Evolutionary conservation across 371 early-diverging fungal genomes (phyloP).

Genomic region (Zychaea mexicana): DNA sequence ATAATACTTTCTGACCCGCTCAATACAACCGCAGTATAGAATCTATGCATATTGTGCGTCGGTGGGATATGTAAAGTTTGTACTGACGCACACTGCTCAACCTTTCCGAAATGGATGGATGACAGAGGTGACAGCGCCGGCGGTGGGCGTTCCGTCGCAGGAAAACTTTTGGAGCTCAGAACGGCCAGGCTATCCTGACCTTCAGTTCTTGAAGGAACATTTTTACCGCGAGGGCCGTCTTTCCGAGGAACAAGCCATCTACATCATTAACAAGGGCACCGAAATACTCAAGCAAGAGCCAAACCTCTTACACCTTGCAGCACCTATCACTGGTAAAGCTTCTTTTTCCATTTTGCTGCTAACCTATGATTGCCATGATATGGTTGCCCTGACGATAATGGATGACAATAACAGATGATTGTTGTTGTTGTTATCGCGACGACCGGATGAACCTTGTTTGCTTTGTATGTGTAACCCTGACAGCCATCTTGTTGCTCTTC

Average conservation of each 20-base stretch:
- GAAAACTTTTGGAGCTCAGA: conserved; percentile 64
- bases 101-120: neutral
- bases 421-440: too few relatives aligned
- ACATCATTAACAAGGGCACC: conserved; percentile 76
- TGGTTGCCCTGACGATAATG: neutral
- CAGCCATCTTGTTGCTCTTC: too few relatives aligned
- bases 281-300: conserved; percentile 80
- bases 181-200: conserved; percentile 76
- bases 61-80: too few relatives aligned
- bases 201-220: conserved; percentile 82
- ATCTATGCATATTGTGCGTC: too few relatives aligned
- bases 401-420: neutral
- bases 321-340: conserved; percentile 85
- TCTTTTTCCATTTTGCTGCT: neutral
- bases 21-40: too few relatives aligned
- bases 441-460: neutral
- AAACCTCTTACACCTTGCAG: conserved; percentile 84
- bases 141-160: conserved; percentile 47
- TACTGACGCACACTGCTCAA: too few relatives aligned
- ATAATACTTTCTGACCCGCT: neutral
- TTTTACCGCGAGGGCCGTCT: conserved; percentile 91
- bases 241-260: conserved; percentile 89
- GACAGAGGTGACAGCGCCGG: conserved; percentile 61
- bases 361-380: too few relatives aligned
- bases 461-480: neutral